Evolutionary conservation across 179 eudicot genomes (phyloP), one percentile per base, ranked within the genome.

Genomic region (Nepenthes alata): DNA sequence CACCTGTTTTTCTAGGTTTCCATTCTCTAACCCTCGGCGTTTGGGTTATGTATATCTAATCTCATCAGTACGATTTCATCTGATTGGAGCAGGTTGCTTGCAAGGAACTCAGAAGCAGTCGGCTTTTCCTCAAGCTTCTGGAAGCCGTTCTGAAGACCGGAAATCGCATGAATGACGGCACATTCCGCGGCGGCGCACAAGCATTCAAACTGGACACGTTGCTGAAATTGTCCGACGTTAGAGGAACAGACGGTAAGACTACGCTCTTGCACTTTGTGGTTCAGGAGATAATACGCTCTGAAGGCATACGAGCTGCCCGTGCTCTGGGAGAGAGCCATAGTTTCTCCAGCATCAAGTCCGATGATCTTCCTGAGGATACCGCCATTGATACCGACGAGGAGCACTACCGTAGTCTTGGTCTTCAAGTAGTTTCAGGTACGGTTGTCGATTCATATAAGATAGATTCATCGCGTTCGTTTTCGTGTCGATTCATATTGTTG

Each of bases 131-230:
- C 44, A 89, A 89, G 68, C 90, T 89, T 61, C 72, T 89, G 37
- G 96, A 89, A 69, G 96, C 96, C 37, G 96, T 89, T 60, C 75
- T 89, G 51, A 89, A 89, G 78, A 89, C 96, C 0, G 96, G 96
- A 4, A 89, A 89, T 58, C 86, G 96, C 38, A 89, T 89, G 96
- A 89, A 89, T 54, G 83, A 70, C 37, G 96, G 96, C 50, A 89
- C 96, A 50, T 87, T 77, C 61, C 91, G 96, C 37, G 96, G 96
- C 35, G 87, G 89, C 11, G 96, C 96, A 37, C 95, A 87, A 51
- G 96, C 96, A 37, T 89, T 89, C 73, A 89, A 87, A 59, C 87
- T 89, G 16, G 95, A 89, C 69, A 89, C 96, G 35, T 78, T 89
- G 35, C 65, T 89, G 67, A 89, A 89, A 71, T 60, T 89, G 38